Evolutionary conservation across 225 moss, liverwort and hornwort genomes (phyloP).

Genomic region (Polytrichum formosum): DNA sequence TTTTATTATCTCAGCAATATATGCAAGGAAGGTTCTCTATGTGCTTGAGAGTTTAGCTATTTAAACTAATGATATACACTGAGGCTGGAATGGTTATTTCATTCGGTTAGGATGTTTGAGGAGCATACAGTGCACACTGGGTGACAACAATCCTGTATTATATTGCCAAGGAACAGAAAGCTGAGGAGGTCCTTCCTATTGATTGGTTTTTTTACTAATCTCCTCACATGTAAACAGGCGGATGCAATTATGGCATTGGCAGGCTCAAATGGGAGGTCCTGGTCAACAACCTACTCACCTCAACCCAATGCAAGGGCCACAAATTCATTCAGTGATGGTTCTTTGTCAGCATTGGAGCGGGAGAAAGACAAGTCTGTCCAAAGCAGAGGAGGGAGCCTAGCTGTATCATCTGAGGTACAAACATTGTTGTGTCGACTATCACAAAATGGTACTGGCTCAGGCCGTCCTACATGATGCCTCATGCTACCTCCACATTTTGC

Average conservation of each 20-base stretch:
- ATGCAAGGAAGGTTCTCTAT: neutral
- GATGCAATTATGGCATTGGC: constrained; percentile 85
- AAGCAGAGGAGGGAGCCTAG: constrained; percentile 47
- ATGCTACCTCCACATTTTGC: too few relatives aligned
- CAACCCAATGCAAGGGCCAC: constrained; percentile 63
- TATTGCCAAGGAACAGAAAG: too few relatives aligned
- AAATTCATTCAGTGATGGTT: constrained; percentile 83
- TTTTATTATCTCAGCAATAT: neutral
- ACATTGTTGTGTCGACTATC: constrained; percentile 78
- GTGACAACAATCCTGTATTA: too few relatives aligned
- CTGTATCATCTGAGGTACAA: constrained; percentile 65
- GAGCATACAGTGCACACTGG: too few relatives aligned
- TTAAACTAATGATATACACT: neutral
- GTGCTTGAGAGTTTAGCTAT: neutral
- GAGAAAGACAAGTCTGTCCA: constrained; percentile 70
- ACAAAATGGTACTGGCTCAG: constrained; percentile 61
- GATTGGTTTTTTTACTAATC: neutral
- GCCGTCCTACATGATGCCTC: constrained; percentile 33
- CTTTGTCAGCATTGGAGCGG: constrained; percentile 70
- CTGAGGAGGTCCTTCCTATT: constrained; percentile 9
- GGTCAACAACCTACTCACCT: constrained; percentile 94
- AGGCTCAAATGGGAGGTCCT: constrained; percentile 89
- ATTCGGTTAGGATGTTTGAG: constrained; percentile 2
- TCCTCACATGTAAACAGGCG: constrained; percentile 37
- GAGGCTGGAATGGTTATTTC: neutral